Base-by-base conservation (phyloP, 768 basidiomycete species). In the Macrolepiota fuliginosa region DNA sequence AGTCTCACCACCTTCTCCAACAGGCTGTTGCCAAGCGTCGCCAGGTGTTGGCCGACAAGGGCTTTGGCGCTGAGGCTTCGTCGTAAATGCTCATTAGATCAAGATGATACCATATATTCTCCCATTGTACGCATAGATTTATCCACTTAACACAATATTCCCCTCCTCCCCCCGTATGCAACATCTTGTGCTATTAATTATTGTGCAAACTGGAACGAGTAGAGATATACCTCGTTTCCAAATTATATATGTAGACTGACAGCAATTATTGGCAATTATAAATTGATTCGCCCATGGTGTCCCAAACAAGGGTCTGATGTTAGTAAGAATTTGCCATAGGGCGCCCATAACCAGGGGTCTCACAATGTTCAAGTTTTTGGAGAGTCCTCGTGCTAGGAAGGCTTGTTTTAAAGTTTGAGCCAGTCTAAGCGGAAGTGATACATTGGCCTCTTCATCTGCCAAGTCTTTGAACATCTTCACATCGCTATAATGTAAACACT, bases 1-100 rank as follows among this genome's bases (percentile, higher is more conserved):
- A 50, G 15, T 45, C 49, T 29, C 50, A 36, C 25, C 50, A 36
- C 63, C 56, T 61, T 50, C 25, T 24, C 25, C 40, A 47, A 42
- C 50, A 61, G 77, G 84, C 84, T 45, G 84, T 83, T 54, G 73
- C 63, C 37, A 72, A 78, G 67, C 72, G 85, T 49, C 76, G 83
- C 54, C 72, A 79, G 62, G 68, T 68, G 5, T 66, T 78, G 24
- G 72, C 83, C 11, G 75, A 54, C 29, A 52, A 61, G 45, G 53
- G 60, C 46, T 54, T 61, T 29, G 60, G 45, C 24, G 40, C 60
- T n/a, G 32, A 32, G 22, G 25, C 51, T 25, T 53, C 59, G 19
- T 59, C 37, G 24, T 40, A 27, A 49, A 51, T 19, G 27, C 24
- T 6, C 15, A 12, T n/a, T 27, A 46, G 24, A 24, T 22, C 39